Evolutionary conservation across 2,329 filamentous ascomycete genomes (phyloP), one percentile per base, ranked within the genome.

Genomic region (Exophiala aquamarina): DNA sequence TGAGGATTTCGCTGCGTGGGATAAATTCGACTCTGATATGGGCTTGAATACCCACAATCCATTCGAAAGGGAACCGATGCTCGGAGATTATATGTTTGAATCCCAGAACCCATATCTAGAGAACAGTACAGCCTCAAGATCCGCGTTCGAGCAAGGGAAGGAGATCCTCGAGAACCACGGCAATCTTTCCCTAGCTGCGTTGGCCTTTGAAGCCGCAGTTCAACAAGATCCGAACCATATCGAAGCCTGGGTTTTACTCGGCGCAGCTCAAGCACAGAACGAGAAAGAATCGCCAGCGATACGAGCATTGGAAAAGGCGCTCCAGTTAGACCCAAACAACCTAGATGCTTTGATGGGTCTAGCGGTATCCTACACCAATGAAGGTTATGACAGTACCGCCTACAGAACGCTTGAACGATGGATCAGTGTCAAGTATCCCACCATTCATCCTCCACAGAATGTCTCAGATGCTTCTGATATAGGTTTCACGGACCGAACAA

Each of bases 201-300:
- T 98, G 39, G 93, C 93, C 0, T 98, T 98, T 60, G 93, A 98
- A 70, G 90, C 93, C 14, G 93, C 93, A 2, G 89, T 92, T 4
- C 91, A 96, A 67, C 90, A 92, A 70, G 83, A 95, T 53, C 82
- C 89, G 1, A 77, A 86, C 44, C 92, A 97, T 66, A 83, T 92
- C 29, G 87, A 95, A 44, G 93, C 93, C 2, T 98, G 93, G 93
- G 89, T 91, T 8, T 86, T 90, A 61, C 81, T 98, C 23, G 93
- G 93, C 43, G 85, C 86, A 44, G 88, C 91, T 14, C 93, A 98
- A 70, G 93, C 93, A 15, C 93, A 98, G 67, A 98, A 98, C 68
- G 93, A 98, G 69, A 98, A 98, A 72, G 93, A 98, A 68, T 87
- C 89, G 7, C 92, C 93, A 0, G 93, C 93, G 2, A 96, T 98